Conservation (phyloP, 805 yeast genomes). For the Clavispora asparagi region DNA sequence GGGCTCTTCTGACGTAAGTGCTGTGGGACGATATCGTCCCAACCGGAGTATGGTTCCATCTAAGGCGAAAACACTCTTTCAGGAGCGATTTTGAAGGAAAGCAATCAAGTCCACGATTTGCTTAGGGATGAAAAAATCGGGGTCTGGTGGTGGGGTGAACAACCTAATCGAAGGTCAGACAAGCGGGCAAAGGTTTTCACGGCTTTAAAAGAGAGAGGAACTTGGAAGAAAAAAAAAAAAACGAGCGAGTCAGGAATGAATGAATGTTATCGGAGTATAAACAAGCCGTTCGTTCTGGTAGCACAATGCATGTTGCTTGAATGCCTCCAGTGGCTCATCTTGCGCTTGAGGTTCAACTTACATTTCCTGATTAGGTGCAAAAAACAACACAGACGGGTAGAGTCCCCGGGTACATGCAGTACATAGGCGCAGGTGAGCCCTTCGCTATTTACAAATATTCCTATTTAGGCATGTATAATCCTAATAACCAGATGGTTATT, state of each 20-base stretch:
- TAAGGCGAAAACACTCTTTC: neutral
- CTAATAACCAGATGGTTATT: neutral
- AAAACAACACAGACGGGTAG: neutral
- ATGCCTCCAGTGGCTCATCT: neutral
- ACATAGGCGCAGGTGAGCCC: neutral
- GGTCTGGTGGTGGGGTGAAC: neutral
- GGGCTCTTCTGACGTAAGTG: constrained; percentile 27
- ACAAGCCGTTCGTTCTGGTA: neutral
- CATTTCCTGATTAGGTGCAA: neutral
- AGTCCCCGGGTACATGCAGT: neutral
- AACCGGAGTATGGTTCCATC: constrained; percentile 21
- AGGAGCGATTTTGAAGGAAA: neutral
- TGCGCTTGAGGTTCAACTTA: neutral
- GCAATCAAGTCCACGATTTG: neutral
- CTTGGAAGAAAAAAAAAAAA: neutral
- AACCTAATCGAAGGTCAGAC: neutral
- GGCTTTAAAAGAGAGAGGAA: neutral
- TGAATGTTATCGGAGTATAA: neutral
- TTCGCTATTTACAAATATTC: neutral
- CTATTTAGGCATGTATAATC: neutral
- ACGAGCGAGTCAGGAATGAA: neutral
- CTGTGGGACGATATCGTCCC: constrained; percentile 27
- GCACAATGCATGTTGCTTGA: neutral
- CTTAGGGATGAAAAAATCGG: neutral
- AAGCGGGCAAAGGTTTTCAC: neutral